Base-by-base conservation (phyloP, 2,329 filamentous ascomycete species). In the Aspergillus niger region DNA sequence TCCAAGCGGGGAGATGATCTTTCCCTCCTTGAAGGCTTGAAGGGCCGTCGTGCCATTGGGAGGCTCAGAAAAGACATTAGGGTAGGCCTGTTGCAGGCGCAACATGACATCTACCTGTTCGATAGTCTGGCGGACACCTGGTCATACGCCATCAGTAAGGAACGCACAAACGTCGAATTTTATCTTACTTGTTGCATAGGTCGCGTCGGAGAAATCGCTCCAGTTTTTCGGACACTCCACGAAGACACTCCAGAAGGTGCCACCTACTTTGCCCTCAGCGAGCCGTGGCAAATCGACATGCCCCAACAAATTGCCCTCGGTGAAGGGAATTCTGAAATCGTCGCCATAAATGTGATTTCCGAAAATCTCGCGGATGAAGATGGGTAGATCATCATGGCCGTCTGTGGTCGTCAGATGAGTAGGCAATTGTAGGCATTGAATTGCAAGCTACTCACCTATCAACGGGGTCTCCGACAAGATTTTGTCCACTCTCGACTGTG, bases 171-270 rank as follows among this genome's bases (percentile, higher is more conserved):
- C 20, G 20, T 2, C 2, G 20, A 2, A 8, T n/a, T 20, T 13
- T 47, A 5, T 69, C 83, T 73, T 77, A 90, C 88, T 88, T 7
- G 82, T 75, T 5, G 84, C 85, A 71, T 93, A 93, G 70, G 87
- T 90, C 56, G 82, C 84, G 69, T 92, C 85, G 0, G 89, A 90
- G 70, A 91, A 92, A 75, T 96, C 87, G 4, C 83, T 83, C 50
- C 86, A 86, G 69, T 94, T 86, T 10, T 76, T 74, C 0, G 93
- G 92, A 71, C 93, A 97, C 0, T 86, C 85, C 43, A 90, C 86
- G 69, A 84, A 98, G 8, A 95, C 91, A 72, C 89, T 93, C 94
- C 93, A 97, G 74, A 97, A 97, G n/a, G 91, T 88, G 58, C 92
- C 94, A 41, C 92, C 92, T 4, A 76, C 69, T 30, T 68, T 67